Evolutionary conservation across 1,139 yeast species (phyloP).

Genomic region (Lodderomyces beijingensis): DNA sequence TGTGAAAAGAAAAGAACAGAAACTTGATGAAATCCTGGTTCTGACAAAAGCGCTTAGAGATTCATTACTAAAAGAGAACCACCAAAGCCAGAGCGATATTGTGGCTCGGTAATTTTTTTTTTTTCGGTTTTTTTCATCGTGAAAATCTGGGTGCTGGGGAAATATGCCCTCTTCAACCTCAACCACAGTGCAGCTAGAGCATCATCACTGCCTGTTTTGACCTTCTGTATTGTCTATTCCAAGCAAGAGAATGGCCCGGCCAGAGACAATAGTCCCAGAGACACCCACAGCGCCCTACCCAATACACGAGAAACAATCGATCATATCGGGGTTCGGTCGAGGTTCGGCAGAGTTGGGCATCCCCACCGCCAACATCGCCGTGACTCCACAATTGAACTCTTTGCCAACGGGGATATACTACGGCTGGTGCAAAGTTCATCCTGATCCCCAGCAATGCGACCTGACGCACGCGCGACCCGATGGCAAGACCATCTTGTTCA

Average conservation of each 20-base stretch:
- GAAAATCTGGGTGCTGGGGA: too few relatives aligned
- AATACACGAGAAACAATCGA: conserved; percentile 47
- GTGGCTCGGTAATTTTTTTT: too few relatives aligned
- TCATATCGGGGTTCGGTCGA: conserved; percentile 89
- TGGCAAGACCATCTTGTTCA: conserved; percentile 46
- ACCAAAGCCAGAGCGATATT: too few relatives aligned
- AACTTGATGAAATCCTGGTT: too few relatives aligned
- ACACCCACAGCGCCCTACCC: conserved; percentile 64
- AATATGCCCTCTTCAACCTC: too few relatives aligned
- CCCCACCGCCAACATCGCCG: conserved; percentile 90
- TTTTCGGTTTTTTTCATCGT: neutral
- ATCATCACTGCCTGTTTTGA: too few relatives aligned
- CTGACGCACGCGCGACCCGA: conserved; percentile 26
- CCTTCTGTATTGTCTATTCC: too few relatives aligned
- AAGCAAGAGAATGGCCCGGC: conserved; percentile 22
- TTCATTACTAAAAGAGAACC: too few relatives aligned
- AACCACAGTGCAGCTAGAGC: too few relatives aligned
- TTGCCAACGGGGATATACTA: conserved; percentile 85
- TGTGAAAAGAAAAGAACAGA: too few relatives aligned
- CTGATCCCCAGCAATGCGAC: conserved; percentile 13
- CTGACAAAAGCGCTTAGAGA: too few relatives aligned
- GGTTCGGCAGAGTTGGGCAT: conserved; percentile 92
- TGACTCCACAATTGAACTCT: conserved; percentile 37
- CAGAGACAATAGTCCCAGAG: conserved; percentile 38
- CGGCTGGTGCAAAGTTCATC: conserved; percentile 63